These are phyloP conservation scores for Hortiboletus rubellus DNA, from an alignment of 1,284 basidiomycete genomes.

Conservation along the genomic window DNA sequence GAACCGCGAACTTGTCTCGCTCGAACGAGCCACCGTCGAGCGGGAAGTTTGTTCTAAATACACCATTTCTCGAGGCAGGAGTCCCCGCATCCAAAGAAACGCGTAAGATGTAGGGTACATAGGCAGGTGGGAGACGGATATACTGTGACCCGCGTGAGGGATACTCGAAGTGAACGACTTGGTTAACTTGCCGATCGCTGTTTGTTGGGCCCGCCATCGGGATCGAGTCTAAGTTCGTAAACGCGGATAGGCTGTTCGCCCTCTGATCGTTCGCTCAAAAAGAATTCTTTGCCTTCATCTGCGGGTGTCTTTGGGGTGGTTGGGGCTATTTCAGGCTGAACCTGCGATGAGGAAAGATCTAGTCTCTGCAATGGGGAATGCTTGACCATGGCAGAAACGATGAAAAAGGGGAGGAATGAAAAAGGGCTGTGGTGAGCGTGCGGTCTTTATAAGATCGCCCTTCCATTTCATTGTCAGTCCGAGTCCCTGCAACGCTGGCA, in stretches of 20 bases:
- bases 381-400: constrained; percentile 9
- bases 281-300: constrained; percentile 88
- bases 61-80: constrained; percentile 81
- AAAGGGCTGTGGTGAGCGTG: constrained; percentile 2
- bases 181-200: constrained; percentile 69
- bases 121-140: constrained; percentile 91
- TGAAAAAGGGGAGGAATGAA: neutral
- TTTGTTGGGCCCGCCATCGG: constrained; percentile 87
- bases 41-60: constrained; percentile 94
- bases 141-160: constrained; percentile 56
- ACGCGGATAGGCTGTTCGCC: constrained; percentile 73
- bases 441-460: constrained; percentile 15
- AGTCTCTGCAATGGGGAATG: neutral
- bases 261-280: constrained; percentile 55
- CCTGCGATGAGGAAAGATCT: constrained; percentile 19
- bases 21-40: constrained; percentile 85
- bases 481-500: constrained; percentile 1
- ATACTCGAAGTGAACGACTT: neutral
- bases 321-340: constrained; percentile 3
- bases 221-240: constrained; percentile 81
- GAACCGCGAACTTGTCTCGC: constrained; percentile 73
- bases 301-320: constrained; percentile 82
- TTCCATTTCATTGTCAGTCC: constrained; percentile 16
- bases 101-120: constrained; percentile 83
- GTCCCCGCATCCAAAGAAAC: constrained; percentile 90